Evolutionary conservation across 2,329 filamentous ascomycete species (phyloP), one percentile per base, ranked within the genome.

Genomic region (Rhynchosporium graminicola): DNA sequence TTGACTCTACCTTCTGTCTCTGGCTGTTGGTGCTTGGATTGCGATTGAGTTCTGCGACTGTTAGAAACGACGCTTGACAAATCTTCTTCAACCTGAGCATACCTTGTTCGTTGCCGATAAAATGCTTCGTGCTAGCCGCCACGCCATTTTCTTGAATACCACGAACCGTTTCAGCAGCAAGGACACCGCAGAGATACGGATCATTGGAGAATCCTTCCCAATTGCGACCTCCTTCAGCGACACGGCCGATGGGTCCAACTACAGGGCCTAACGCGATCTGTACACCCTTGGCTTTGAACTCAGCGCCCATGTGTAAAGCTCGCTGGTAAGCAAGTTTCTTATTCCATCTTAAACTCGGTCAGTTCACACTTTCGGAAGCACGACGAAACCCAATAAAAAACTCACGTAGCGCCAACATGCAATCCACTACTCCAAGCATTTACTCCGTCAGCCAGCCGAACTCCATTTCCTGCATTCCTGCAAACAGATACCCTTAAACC

Each of bases 81-180:
- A 20, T 8, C 0, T 12, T 12, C 20, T 5, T 2, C 31, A 15
- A 10, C 45, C 7, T 43, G 36, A 15, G 12, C n/a, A 13, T 50
- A 59, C 56, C 60, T 59, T 96, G 91, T 75, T 94, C 90, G 69
- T 92, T 70, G 87, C 84, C 77, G 92, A 91, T 76, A 91, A 89
- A 73, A 43, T 71, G 71, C 74, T 73, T 73, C 13, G 67, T 62
- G 3, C 63, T 62, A 20, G 69, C 64, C 5, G 65, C 68, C 2
- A 73, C 66, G 6, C 69, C 69, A 48, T 64, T 64, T n/a, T 62
- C 60, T 51, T 72, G 69, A 7, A 72, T 62, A 3, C 70, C 69
- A 3, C 31, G 29, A 0, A 73, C 68, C 3, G 68, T 71, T 36
- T 71, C 67, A 4, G 51, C 60, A 2, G 63, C 70, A 10, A 72